Percentiles rank a stretch among this genome's conserved stretches.
These are phyloP conservation scores for Iris pallida DNA, from an alignment of 116 monocot species.

Conservation along the genomic window DNA sequence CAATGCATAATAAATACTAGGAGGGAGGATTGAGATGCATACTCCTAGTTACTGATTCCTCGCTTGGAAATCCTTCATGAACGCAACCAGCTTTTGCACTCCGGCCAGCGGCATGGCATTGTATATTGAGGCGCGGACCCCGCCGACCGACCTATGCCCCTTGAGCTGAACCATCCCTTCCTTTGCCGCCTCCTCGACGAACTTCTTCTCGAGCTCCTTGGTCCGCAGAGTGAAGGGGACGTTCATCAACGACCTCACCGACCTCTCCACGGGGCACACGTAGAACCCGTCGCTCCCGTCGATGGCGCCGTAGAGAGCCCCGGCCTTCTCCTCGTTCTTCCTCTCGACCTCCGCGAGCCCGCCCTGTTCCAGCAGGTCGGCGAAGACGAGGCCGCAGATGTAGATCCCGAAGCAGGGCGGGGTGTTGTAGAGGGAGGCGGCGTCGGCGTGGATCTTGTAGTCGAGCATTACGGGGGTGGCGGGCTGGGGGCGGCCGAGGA, in stretches of 20 bases:
- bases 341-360: slow-evolving; percentile 72
- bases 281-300: slow-evolving; percentile 79
- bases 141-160: slow-evolving; percentile 93
- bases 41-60: too few species aligned
- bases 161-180: slow-evolving; percentile 98
- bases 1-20: too few species aligned
- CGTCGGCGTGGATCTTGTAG: slow-evolving; percentile 83
- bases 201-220: slow-evolving; percentile 86
- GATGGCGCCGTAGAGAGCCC: slow-evolving; percentile 77
- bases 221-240: slow-evolving; percentile 77
- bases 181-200: slow-evolving; percentile 76
- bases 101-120: slow-evolving; percentile 94
- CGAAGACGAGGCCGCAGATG: slow-evolving; percentile 85
- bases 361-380: slow-evolving; percentile 74
- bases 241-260: slow-evolving; percentile 89
- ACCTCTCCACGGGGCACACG: slow-evolving; percentile 73
- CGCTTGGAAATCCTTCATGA: slow-evolving; percentile 98
- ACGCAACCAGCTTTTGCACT: slow-evolving; percentile 89
- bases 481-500: slow-evolving; percentile 57
- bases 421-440: slow-evolving; percentile 82
- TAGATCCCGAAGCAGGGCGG: slow-evolving; percentile 92
- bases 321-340: slow-evolving; percentile 76
- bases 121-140: slow-evolving; percentile 91
- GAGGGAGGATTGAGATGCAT: too few species aligned
- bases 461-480: slow-evolving; percentile 96